phyloP scores from a whole-genome alignment of 2,329 filamentous ascomycete species.

The Amauroascus niger region DNA sequence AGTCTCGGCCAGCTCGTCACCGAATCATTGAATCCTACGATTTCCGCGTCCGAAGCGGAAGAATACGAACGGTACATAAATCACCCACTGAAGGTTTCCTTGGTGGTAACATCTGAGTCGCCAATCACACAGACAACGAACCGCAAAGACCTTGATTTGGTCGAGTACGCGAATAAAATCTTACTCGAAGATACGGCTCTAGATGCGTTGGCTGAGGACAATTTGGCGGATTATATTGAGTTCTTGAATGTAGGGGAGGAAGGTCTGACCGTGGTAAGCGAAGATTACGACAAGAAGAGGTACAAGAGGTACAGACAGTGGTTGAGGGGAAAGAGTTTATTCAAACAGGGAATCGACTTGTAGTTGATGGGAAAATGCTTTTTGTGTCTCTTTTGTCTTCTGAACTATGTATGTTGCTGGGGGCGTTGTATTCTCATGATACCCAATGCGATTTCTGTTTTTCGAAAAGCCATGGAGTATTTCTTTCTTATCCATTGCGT shows the following conservation, averaged over 20 bases:
- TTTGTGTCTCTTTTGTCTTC: not conserved
- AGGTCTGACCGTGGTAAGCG: constrained; percentile 75
- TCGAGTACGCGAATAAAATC: constrained; percentile 66
- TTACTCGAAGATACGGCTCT: constrained; percentile 49
- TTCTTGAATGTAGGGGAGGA: constrained; percentile 70
- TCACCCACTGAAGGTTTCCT: constrained; percentile 78
- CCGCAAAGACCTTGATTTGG: constrained; percentile 53
- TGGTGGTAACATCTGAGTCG: constrained; percentile 44
- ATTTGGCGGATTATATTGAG: constrained; percentile 63
- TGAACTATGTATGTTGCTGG: not conserved
- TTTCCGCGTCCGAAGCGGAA: constrained; percentile 63
- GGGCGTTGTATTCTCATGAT: not conserved
- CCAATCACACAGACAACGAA: constrained; percentile 29
- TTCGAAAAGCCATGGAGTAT: not conserved
- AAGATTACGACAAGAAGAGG: constrained; percentile 81
- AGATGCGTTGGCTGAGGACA: constrained; percentile 47
- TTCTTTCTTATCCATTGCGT: not conserved
- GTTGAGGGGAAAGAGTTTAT: constrained; percentile 87
- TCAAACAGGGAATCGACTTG: constrained; percentile 65
- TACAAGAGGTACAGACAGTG: constrained; percentile 96
- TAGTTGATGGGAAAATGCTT: too few species aligned
- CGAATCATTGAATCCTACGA: constrained; percentile 75
- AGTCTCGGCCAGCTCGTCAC: constrained; percentile 61
- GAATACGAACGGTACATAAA: constrained; percentile 85
- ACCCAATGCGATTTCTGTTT: not conserved